Base-by-base conservation (phyloP, 108 stramenopile genomes). In the Stephanodiscus triporus region DNA sequence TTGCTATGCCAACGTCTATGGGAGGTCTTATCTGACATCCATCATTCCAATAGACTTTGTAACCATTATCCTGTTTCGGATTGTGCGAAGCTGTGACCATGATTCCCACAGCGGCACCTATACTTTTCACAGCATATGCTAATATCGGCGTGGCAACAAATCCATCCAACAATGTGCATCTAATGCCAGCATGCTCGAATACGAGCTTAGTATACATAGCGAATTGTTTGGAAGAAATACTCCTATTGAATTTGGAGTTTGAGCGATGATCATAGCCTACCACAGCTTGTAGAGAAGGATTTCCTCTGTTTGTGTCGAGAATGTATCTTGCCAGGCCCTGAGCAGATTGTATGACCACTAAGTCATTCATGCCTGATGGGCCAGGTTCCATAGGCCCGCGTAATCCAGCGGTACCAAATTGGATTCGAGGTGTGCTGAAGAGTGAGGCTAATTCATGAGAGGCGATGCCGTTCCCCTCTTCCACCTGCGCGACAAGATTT, bases 51-150 rank as follows among this genome's bases (percentile, higher is more conserved):
- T 98, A 99, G 0, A 99, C 94, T 76, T 99, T 99, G 85, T 95
- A 97, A 6, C 98, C 98, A 79, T 93, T 79, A 80, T 99, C 98
- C 27, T 84, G 76, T 63, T 95, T 96, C 0, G 98, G 98, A 86
- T 99, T 99, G 86, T 99, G 98, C n/a, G 91, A 93, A 0, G 97
- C 97, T 5, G 98, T 99, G 5, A 98, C 92, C 98, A 99, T 99
- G 47, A 98, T 86, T 14, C 98, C 98, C 32, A 89, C 90, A n/a
- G 84, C 70, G 0, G 95, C 92, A 45, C 70, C 40, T 1, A 78
- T 40, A 53, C 80, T 38, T 8, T 72, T 58, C 22, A 90, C 85
- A 11, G 85, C 82, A 79, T 91, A 99, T 26, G 98, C 91, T 37
- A 99, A 89, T 55, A 97, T 59, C 4, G 97, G 98, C 3, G 98